Evolutionary conservation across 2,329 filamentous ascomycete species (phyloP).

Genomic region (Diaporthe humulicola): DNA sequence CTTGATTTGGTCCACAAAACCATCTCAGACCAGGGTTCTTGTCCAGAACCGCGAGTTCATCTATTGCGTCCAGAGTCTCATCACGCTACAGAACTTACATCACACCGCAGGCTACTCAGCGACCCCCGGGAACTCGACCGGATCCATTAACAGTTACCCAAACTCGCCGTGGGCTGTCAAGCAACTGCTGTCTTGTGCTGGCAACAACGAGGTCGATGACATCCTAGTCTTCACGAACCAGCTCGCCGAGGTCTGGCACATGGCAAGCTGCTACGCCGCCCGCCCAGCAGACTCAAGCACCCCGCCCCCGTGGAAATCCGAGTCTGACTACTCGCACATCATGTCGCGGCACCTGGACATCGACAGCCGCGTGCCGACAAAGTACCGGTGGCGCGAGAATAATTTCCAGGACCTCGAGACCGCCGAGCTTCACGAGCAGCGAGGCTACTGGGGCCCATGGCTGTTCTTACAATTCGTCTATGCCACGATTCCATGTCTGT

Average conservation of each 20-base stretch:
- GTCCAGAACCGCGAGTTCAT: not conserved
- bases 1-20: not conserved
- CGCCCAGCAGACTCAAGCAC: not conserved
- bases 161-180: not conserved
- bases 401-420: constrained; percentile 57
- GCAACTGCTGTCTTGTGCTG: not conserved
- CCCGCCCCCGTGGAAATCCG: constrained; percentile 43
- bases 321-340: constrained; percentile 66
- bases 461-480: constrained; percentile 66
- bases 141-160: not conserved
- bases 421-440: constrained; percentile 57
- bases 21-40: not conserved
- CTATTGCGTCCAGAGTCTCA: not conserved
- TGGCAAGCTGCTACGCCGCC: constrained; percentile 14
- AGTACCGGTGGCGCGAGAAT: constrained; percentile 63
- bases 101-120: not conserved
- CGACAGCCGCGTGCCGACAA: constrained; percentile 63
- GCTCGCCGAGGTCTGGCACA: constrained; percentile 4
- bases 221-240: not conserved
- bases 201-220: not conserved
- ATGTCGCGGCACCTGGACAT: constrained; percentile 64
- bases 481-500: constrained; percentile 64
- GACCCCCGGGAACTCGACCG: not conserved
- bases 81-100: not conserved
- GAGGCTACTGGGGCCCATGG: constrained; percentile 67